Conservation (phyloP, 768 basidiomycete species). For the Coprinellus micaceus region DNA sequence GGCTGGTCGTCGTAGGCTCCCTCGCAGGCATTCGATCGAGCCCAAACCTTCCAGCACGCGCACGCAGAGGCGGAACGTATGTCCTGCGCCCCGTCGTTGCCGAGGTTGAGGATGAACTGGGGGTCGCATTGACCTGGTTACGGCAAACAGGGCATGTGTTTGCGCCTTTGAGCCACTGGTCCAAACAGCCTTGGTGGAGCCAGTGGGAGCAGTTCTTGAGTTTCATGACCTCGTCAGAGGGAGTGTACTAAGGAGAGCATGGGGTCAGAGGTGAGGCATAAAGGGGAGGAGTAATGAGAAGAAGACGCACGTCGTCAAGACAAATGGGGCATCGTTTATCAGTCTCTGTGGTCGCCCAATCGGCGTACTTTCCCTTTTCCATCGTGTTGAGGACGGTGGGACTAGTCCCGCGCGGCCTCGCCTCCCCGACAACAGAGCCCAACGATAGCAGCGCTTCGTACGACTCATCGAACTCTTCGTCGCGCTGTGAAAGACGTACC, state of each 20-base stretch:
- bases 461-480: conserved; percentile 73
- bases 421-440: conserved; percentile 63
- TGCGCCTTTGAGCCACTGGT: conserved; percentile 80
- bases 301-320: conserved; percentile 67
- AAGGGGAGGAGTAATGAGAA: not conserved
- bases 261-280: conserved; percentile 11
- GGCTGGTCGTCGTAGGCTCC: too few species aligned
- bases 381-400: conserved; percentile 55
- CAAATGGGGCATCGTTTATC: conserved; percentile 82
- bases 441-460: conserved; percentile 67
- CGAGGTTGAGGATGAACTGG: conserved; percentile 7
- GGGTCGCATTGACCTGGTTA: conserved; percentile 41
- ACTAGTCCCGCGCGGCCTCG: conserved; percentile 59
- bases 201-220: conserved; percentile 73
- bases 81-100: not conserved
- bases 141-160: conserved; percentile 82
- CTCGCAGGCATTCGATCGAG: too few species aligned
- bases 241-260: conserved; percentile 48
- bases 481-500: conserved; percentile 41
- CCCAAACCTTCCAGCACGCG: too few species aligned
- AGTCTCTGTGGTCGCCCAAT: conserved; percentile 12
- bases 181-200: conserved; percentile 73
- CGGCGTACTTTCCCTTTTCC: conserved; percentile 12
- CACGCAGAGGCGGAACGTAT: too few species aligned
- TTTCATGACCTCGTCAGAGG: conserved; percentile 60